A percentile compares a stretch with the other conserved stretches of the same genome.
phyloP scores from a whole-genome alignment of 768 basidiomycete genomes.

The Phylloporus arenicola region DNA sequence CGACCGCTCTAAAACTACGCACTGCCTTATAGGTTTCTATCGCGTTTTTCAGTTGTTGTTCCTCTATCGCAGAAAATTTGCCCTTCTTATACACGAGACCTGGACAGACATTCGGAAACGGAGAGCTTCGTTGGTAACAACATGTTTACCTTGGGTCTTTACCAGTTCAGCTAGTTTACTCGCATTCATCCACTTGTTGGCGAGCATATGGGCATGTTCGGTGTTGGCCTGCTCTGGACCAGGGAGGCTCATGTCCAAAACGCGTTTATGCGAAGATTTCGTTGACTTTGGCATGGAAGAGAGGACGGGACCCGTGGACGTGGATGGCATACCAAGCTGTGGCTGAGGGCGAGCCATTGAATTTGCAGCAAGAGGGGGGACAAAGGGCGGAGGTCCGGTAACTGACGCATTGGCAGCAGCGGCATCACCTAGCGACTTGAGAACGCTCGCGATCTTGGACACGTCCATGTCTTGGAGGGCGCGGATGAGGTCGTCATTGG shows the following conservation, averaged over 20 bases:
- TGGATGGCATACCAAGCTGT: slow-evolving; percentile 38
- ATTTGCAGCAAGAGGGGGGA: slow-evolving; percentile 23
- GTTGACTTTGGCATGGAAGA: slow-evolving; percentile 35
- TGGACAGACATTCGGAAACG: slow-evolving; percentile 24
- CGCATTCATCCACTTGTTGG: slow-evolving; percentile 75
- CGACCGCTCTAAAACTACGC: slow-evolving; percentile 20
- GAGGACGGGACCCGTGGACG: slow-evolving; percentile 38
- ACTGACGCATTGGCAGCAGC: slow-evolving; percentile 38
- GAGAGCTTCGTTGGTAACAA: background rate
- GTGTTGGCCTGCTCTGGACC: slow-evolving; percentile 40
- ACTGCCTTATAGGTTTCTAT: slow-evolving; percentile 61
- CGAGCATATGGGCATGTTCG: slow-evolving; percentile 63
- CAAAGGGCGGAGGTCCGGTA: slow-evolving; percentile 15
- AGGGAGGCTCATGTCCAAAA: slow-evolving; percentile 40
- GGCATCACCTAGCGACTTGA: slow-evolving; percentile 61
- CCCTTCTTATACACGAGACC: slow-evolving; percentile 86
- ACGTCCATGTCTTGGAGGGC: slow-evolving; percentile 66
- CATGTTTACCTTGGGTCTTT: slow-evolving; percentile 52
- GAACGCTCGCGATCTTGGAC: slow-evolving; percentile 60
- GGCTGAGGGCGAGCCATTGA: slow-evolving; percentile 30
- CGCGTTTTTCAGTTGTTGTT: slow-evolving; percentile 56
- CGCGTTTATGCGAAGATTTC: slow-evolving; percentile 34
- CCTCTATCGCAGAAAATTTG: slow-evolving; percentile 78
- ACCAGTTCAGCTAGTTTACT: slow-evolving; percentile 65
- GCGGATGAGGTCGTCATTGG: slow-evolving; percentile 70